Percentiles rank a stretch among this genome's conserved stretches.
These are phyloP conservation scores for Alternaria consortialis DNA, from an alignment of 2,329 filamentous ascomycete genomes.

Conservation along the genomic window DNA sequence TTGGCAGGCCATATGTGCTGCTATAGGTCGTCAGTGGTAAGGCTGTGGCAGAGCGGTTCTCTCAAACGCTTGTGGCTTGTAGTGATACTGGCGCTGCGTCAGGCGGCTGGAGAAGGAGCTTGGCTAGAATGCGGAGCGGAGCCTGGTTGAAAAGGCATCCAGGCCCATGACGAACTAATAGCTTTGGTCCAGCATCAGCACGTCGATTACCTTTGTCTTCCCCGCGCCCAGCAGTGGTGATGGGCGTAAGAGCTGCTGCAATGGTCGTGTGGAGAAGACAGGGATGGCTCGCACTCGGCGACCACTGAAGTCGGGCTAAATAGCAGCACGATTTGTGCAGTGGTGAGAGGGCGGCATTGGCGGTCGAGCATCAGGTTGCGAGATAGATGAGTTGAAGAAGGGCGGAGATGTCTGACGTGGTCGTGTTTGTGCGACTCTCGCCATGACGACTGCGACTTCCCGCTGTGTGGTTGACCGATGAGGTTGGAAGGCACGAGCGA, in stretches of 20 bases:
- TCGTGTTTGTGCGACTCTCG: slow-evolving; percentile 26
- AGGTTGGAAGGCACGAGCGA: slow-evolving; percentile 22
- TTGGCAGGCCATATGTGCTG: slow-evolving; percentile 34
- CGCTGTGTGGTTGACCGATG: slow-evolving; percentile 27
- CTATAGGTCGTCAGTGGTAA: slow-evolving; percentile 35
- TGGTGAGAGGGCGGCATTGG: slow-evolving; percentile 15
- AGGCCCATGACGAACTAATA: slow-evolving; percentile 16
- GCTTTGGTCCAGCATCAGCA: not conserved
- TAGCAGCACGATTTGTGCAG: slow-evolving; percentile 14
- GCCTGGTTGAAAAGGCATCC: slow-evolving; percentile 21
- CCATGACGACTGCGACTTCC: slow-evolving; percentile 24
- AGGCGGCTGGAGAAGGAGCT: slow-evolving; percentile 32
- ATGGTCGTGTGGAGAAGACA: slow-evolving; percentile 26
- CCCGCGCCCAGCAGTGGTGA: slow-evolving; percentile 15
- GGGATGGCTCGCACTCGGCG: slow-evolving; percentile 20
- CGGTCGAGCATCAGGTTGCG: slow-evolving; percentile 8
- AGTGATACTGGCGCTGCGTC: slow-evolving; percentile 44
- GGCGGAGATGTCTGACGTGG: slow-evolving; percentile 22
- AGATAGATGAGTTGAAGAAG: slow-evolving; percentile 19
- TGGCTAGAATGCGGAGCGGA: slow-evolving; percentile 20
- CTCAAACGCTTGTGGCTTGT: slow-evolving; percentile 44
- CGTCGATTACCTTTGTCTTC: not conserved
- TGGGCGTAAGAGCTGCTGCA: slow-evolving; percentile 17
- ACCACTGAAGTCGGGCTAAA: slow-evolving; percentile 20
- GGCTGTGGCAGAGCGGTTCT: slow-evolving; percentile 37